Percentiles rank a stretch among this genome's conserved stretches.
These are phyloP conservation scores for Kodamaea ohmeri DNA, from an alignment of 1,139 yeast genomes.

Conservation along the genomic window DNA sequence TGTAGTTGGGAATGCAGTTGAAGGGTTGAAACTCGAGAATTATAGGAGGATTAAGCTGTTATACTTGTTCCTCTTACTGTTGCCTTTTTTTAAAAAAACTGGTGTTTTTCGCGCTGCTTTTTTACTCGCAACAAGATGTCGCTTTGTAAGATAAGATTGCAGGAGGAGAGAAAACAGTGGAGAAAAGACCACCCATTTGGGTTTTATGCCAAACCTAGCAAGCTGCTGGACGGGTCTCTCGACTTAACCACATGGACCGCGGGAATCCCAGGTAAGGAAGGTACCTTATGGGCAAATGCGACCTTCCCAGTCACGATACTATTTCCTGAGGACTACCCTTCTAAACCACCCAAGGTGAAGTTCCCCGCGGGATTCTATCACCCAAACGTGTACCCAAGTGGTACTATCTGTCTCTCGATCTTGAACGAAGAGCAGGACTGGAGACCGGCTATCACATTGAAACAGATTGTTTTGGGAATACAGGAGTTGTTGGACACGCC, in stretches of 20 bases:
- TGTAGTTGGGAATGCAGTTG: no score
- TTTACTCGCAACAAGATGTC: slow-evolving; percentile 25
- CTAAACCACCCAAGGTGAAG: slow-evolving; percentile 91
- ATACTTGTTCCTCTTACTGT: not conserved
- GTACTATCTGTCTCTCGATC: slow-evolving; percentile 89
- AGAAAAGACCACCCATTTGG: slow-evolving; percentile 98
- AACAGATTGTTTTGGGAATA: slow-evolving; percentile 86
- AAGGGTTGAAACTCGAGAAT: no score
- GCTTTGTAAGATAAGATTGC: slow-evolving; percentile 74
- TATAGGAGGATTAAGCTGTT: no score
- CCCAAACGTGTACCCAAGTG: slow-evolving; percentile 96
- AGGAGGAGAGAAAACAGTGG: slow-evolving; percentile 94
- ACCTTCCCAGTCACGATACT: slow-evolving; percentile 79
- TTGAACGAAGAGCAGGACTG: slow-evolving; percentile 95
- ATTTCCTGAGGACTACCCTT: slow-evolving; percentile 91
- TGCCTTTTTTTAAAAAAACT: slow-evolving; percentile 4
- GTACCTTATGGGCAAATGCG: slow-evolving; percentile 87
- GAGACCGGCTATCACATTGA: slow-evolving; percentile 94
- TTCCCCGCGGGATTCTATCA: slow-evolving; percentile 90
- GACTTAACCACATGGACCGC: slow-evolving; percentile 89
- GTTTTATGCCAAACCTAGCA: slow-evolving; percentile 86
- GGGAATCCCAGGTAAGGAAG: slow-evolving; percentile 90
- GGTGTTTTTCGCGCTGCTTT: not conserved
- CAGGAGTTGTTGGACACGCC: slow-evolving; percentile 90
- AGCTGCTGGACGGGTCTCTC: slow-evolving; percentile 73